Evolutionary conservation across 768 basidiomycete genomes (phyloP), one percentile per base, ranked within the genome.

Genomic region (Boletus pseudopeckii): DNA sequence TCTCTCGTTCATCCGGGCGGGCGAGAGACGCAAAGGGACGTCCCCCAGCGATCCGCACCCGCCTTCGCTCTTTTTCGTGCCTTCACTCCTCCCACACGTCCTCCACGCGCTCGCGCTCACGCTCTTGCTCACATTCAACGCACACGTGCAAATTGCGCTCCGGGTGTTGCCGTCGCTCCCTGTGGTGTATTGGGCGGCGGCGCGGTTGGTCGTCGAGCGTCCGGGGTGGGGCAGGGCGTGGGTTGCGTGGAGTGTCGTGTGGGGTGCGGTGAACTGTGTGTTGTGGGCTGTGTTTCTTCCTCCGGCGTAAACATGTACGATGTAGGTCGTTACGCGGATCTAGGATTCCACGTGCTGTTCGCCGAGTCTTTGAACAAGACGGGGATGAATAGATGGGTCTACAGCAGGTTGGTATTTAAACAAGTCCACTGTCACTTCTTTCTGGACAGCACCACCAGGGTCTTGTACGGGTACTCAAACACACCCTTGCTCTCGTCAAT

Each of bases 271-370:
- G 17, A 84, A 84, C 11, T 68, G 86, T 18, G 77, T 92, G 5
- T 74, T 96, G 0, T 98, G 93, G 94, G 80, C 77, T 2, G 80
- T 81, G 3, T 95, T 94, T 65, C 77, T 96, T 30, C 96, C 96
- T 0, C 96, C 96, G n/a, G 96, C 95, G 0, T 96, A 72, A 72
- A 39, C 6, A 17, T 34, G 13, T 11, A 32, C 30, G 30, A 26
- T 15, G 33, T 14, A 14, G n/a, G n/a, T n/a, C n/a, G n/a, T n/a
- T n/a, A 34, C 10, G 26, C 3, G 9, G 20, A 32, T 18, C n/a
- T 7, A 15, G 15, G 22, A 24, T 17, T 17, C 10, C 2, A 32
- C 9, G 32, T 50, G 22, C n/a, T 24, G 10, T 24, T 24, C 24
- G 24, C 24, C 24, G 28, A 28, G 28, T 4, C 7, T 18, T 20